Evolutionary conservation across 352 stramenopile species (phyloP), one percentile per base, ranked within the genome.

Genomic region (Phytopythium ostracodes): DNA sequence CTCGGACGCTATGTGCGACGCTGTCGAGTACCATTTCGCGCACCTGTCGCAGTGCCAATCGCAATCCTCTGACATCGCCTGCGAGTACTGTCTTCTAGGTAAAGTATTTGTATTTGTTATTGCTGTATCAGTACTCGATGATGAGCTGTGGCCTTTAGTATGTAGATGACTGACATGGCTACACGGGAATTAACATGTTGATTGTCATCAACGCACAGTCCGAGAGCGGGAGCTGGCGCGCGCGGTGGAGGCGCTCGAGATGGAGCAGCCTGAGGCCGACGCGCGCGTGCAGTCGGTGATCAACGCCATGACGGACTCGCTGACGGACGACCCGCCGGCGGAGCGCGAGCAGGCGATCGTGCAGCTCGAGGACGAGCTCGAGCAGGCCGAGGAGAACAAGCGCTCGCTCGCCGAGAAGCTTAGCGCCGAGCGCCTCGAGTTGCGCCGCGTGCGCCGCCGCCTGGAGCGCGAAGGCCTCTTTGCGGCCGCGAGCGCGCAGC

Each of bases 1-100:
- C 58, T 68, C 65, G 11, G 70, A 87, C n/a, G 31, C 54, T 36
- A 79, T 84, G 75, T 89, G 79, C 47, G 67, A 56, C 27, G 69
- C 76, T 6, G 76, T 89, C 31, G 78, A 86, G 66, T 71, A 84
- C 51, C 77, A 89, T 38, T 89, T 89, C 52, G 64, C 68, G 17
- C 79, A 89, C 61, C 57, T 87, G 1, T 81, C 76, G 31, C 68
- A 76, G 53, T 89, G 79, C 58, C 76, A 72, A 62, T 65, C 74
- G 7, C 62, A 59, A 2, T 42, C 67, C 31, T 53, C 71, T 60
- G 70, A 59, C 33, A 55, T 68, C 10, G 69, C 40, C 22, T 89
- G 79, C 33, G 79, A 85, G 58, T 89, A 89, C 42, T 89, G 79
- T 33, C 60, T 88, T 43, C 70, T 66, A 56, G 64, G 67, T 77